These are phyloP conservation scores for Cochlearia excelsa DNA, from an alignment of 345 rosid species.

Conservation along the genomic window DNA sequence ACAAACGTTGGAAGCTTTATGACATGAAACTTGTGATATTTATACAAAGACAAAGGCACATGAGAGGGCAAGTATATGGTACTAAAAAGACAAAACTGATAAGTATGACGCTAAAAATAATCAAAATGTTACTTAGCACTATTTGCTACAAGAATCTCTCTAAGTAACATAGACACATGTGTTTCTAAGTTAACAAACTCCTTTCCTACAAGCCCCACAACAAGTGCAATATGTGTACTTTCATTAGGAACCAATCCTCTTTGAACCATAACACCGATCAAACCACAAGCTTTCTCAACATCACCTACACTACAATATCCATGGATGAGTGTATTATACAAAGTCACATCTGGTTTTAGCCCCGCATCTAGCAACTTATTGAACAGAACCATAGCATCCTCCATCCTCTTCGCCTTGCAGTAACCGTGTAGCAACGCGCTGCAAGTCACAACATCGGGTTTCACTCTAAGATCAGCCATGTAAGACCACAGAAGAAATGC, in stretches of 20 bases:
- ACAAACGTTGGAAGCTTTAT: no score
- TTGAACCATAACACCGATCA: slow-evolving; percentile 46
- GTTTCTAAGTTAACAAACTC: slow-evolving; percentile 31
- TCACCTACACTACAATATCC: slow-evolving; percentile 47
- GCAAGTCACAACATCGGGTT: slow-evolving; percentile 54
- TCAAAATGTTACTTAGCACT: slow-evolving; percentile 10
- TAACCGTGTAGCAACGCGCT: slow-evolving; percentile 52
- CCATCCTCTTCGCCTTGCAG: slow-evolving; percentile 43
- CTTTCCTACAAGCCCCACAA: slow-evolving; percentile 42
- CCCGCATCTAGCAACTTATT: slow-evolving; percentile 46
- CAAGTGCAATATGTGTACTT: slow-evolving; percentile 40
- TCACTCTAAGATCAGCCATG: slow-evolving; percentile 42
- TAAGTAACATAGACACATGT: slow-evolving; percentile 41
- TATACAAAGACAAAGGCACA: no score
- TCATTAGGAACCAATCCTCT: slow-evolving; percentile 43
- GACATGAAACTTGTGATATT: no score
- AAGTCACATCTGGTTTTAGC: slow-evolving; percentile 42
- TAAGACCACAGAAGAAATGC: slow-evolving; percentile 48
- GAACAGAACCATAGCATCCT: slow-evolving; percentile 43
- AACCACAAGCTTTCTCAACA: slow-evolving; percentile 40
- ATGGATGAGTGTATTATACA: slow-evolving; percentile 50
- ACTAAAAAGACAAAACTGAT: no score
- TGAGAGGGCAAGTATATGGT: no score
- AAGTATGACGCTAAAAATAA: no score
- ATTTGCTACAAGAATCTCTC: slow-evolving; percentile 31